Conservation (phyloP, 2,329 filamentous ascomycete genomes). For the Hirsutella minnesotensis region DNA sequence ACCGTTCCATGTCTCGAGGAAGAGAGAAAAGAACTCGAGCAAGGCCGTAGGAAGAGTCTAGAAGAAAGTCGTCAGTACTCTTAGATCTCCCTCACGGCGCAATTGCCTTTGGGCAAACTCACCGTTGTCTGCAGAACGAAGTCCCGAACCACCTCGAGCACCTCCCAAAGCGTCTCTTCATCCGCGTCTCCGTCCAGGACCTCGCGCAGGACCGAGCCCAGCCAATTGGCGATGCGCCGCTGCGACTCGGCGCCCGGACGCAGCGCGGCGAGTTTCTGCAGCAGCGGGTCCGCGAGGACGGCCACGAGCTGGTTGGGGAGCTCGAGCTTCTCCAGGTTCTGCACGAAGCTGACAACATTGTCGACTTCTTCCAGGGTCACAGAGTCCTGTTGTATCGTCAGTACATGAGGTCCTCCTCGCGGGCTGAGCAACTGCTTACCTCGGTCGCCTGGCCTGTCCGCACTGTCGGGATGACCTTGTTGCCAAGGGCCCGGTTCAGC, state of each 20-base stretch:
- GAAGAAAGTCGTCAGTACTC: neutral
- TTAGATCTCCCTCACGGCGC: neutral
- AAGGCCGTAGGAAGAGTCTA: conserved; percentile 36
- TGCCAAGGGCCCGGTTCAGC: conserved; percentile 14
- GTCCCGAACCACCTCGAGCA: conserved; percentile 41
- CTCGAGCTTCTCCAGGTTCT: conserved; percentile 65
- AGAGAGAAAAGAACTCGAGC: conserved; percentile 35
- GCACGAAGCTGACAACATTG: conserved; percentile 55
- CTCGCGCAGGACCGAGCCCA: conserved; percentile 43
- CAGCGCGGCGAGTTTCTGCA: conserved; percentile 66
- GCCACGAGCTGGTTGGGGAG: conserved; percentile 73
- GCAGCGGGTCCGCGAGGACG: conserved; percentile 60
- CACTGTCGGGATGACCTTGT: conserved; percentile 49
- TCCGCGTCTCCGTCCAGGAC: conserved; percentile 39
- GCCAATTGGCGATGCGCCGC: conserved; percentile 46
- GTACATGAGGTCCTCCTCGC: neutral
- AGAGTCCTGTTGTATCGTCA: conserved; percentile 32
- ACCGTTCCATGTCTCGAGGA: conserved; percentile 53
- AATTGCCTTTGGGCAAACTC: too few relatives aligned
- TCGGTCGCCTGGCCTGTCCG: conserved; percentile 65
- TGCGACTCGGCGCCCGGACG: conserved; percentile 41
- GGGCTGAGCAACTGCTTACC: conserved; percentile 23
- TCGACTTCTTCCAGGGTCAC: conserved; percentile 70
- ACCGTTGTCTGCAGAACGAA: conserved; percentile 48
- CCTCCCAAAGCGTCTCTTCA: conserved; percentile 35